Evolutionary conservation across 306 rosid genomes (phyloP).

Genomic region (Luffa aegyptiaca): DNA sequence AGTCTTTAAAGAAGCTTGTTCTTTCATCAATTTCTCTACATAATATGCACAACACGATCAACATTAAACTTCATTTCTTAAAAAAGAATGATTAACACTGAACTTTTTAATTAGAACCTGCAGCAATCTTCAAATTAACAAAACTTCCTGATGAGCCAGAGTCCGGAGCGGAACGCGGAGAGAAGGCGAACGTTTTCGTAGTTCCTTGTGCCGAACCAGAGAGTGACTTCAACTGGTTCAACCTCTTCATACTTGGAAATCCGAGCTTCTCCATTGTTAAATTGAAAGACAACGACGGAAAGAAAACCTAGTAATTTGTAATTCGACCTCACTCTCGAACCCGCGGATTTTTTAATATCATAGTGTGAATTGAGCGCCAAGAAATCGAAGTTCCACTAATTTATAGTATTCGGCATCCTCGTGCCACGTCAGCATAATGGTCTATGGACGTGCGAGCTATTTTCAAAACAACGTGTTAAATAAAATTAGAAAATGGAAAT

Average conservation of each 20-base stretch:
- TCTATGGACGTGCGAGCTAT: background rate
- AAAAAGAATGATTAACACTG: constrained; percentile 4
- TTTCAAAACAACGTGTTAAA: background rate
- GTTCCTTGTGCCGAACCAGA: constrained; percentile 41
- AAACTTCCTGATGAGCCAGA: constrained; percentile 59
- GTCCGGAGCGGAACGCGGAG: constrained; percentile 39
- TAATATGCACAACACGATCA: constrained; percentile 11
- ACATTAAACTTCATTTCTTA: constrained; percentile 14
- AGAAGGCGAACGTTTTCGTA: constrained; percentile 37
- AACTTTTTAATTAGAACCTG: constrained; percentile 39
- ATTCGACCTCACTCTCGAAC: constrained; percentile 1
- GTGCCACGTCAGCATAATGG: background rate
- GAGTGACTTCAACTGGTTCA: constrained; percentile 72
- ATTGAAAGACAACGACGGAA: constrained; percentile 3
- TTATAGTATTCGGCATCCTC: background rate
- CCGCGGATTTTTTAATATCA: background rate
- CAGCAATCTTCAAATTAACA: constrained; percentile 72
- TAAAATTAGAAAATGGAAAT: background rate
- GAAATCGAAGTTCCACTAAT: background rate
- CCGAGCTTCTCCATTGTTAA: constrained; percentile 44
- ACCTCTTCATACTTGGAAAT: constrained; percentile 54
- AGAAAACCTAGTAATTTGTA: constrained; percentile 23
- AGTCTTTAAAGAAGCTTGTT: constrained; percentile 79
- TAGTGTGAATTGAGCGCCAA: constrained; percentile 3
- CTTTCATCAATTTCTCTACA: constrained; percentile 75